Percentiles rank a stretch among this genome's conserved stretches.
Conservation (phyloP, 106 monocot genomes). For the Dendrobium huoshanense region DNA sequence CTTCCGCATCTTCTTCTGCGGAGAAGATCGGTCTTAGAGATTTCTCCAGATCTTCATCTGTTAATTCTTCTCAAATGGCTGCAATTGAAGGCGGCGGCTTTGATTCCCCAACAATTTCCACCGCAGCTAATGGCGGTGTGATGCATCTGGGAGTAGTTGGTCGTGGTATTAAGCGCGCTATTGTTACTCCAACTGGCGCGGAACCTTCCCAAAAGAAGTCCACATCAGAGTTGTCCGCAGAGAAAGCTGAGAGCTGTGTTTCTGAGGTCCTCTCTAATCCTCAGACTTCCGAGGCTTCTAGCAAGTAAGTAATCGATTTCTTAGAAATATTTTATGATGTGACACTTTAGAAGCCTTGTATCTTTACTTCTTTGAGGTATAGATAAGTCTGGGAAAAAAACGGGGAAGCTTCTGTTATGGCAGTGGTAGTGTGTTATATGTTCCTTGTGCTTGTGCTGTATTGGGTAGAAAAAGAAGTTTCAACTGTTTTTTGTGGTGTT, state of each 20-base stretch:
- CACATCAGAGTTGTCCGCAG: conserved; percentile 16
- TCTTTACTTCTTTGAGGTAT: background rate
- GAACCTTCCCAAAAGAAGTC: conserved; percentile 48
- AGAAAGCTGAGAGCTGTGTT: conserved; percentile 19
- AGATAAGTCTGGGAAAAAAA: background rate
- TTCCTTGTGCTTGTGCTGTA: too few relatives aligned
- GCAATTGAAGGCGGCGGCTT: conserved; percentile 26
- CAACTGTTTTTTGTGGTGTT: too few relatives aligned
- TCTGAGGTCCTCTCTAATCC: conserved; percentile 11
- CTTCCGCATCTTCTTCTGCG: conserved; percentile 14
- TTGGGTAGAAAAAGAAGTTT: too few relatives aligned
- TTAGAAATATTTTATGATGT: background rate
- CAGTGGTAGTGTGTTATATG: too few relatives aligned
- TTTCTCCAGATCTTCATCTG: conserved; percentile 18
- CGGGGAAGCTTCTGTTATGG: too few relatives aligned
- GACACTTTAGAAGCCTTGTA: background rate
- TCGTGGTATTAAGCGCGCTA: conserved; percentile 78
- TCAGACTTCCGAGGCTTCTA: conserved; percentile 6
- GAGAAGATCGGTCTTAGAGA: conserved; percentile 7
- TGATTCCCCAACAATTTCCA: conserved; percentile 54
- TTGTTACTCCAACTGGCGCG: conserved; percentile 21
- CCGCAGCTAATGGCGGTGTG: conserved; percentile 26
- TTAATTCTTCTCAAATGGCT: conserved; percentile 45
- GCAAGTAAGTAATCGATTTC: background rate
- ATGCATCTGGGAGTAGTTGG: conserved; percentile 93